phyloP scores from a whole-genome alignment of 78 protist species.

The Salpingoeca rosetta region DNA sequence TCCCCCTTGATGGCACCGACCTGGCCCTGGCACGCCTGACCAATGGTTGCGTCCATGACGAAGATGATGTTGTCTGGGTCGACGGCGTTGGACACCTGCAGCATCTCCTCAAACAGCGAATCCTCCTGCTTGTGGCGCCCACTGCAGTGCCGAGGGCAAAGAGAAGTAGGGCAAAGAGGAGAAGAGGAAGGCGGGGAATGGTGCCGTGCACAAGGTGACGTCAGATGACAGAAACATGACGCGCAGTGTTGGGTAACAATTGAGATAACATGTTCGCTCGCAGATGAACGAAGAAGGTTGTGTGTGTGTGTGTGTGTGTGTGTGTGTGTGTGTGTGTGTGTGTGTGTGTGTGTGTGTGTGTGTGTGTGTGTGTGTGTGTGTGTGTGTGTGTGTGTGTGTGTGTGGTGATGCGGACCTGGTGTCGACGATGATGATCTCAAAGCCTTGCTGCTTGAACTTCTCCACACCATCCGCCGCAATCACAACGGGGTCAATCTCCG shows the following conservation, averaged over 20 bases:
- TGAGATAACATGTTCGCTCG: no score
- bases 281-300: no score
- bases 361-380: neutral
- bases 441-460: constrained; percentile 47
- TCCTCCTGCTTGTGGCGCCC: constrained; percentile 97
- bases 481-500: constrained; percentile 86
- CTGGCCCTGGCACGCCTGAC: constrained; percentile 68
- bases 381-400: no score
- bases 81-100: constrained; percentile 61
- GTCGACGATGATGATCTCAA: constrained; percentile 91
- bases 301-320: neutral
- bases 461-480: constrained; percentile 90
- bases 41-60: constrained; percentile 93
- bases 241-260: no score
- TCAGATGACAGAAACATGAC: no score
- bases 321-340: neutral
- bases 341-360: neutral
- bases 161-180: neutral
- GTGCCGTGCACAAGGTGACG: no score
- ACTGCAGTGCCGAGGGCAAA: constrained; percentile 10
- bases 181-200: no score
- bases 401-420: no score
- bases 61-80: constrained; percentile 88
- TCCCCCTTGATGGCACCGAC: no score
- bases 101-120: constrained; percentile 92